These are phyloP conservation scores for Malassezia sympodialis DNA, from an alignment of 1,284 basidiomycete genomes.

Conservation along the genomic window DNA sequence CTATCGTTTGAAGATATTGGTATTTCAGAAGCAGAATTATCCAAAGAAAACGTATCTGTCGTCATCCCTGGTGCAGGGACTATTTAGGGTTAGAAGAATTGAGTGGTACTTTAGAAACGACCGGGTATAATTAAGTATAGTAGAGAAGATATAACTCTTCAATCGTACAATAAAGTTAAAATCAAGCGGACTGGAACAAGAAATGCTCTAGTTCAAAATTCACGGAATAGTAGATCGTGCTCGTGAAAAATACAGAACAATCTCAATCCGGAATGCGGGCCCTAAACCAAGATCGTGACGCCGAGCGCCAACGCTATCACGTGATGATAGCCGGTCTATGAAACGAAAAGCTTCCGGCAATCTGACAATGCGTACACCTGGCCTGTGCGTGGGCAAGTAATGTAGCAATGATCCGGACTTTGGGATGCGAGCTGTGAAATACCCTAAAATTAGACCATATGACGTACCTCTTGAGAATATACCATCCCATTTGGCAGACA, in stretches of 20 bases:
- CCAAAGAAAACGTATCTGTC: background rate
- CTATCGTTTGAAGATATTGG: background rate
- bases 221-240: background rate
- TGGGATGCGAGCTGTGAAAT: slow-evolving; percentile 68
- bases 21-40: background rate
- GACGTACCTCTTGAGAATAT: slow-evolving; percentile 75
- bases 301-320: background rate
- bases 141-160: background rate
- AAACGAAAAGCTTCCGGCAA: slow-evolving; percentile 57
- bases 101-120: background rate
- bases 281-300: background rate
- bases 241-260: background rate
- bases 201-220: background rate
- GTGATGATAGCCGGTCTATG: slow-evolving; percentile 15
- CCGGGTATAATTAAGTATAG: background rate
- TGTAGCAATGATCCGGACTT: slow-evolving; percentile 56
- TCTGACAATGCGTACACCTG: slow-evolving; percentile 58
- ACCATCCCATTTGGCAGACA: slow-evolving; percentile 85
- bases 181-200: background rate
- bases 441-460: slow-evolving; percentile 53
- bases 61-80: background rate
- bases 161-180: background rate
- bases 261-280: background rate
- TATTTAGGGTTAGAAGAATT: background rate
- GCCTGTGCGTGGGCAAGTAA: slow-evolving; percentile 71